Base-by-base conservation (phyloP, 371 early-diverging fungal genomes). In the Fennellomyces sp. region DNA sequence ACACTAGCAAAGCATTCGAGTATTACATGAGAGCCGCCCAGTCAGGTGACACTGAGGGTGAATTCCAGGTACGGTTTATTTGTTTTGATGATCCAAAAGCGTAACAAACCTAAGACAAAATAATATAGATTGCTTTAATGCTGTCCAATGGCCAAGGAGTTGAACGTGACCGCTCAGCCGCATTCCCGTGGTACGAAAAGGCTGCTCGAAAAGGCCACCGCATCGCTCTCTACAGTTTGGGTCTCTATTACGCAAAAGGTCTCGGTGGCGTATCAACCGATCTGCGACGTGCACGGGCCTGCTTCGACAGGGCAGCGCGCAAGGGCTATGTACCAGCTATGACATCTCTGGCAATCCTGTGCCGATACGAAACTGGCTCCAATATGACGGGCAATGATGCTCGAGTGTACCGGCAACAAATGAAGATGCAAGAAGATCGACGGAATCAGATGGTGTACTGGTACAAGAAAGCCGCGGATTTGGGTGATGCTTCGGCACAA, bases 401-500 rank as follows among this genome's bases (percentile, higher is more conserved):
- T 13, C 42, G 41, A 15, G 17, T 27, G 23, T 28, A 49, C 23
- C 21, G 30, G 0, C 23, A 36, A 19, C 54, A 87, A 83, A 19
- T 45, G 41, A 23, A 62, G 19, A 30, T 65, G 10, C 61, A 69
- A 13, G 50, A 71, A 21, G 61, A 68, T 1, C 52, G 67, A 25
- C 58, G 56, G 0, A 52, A 61, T 19, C 41, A 30, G 15, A 80
- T 81, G n/a, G 63, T 78, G 13, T 15, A 76, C 13, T 75, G 78
- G 76, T 81, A 68, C 49, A 53, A 64, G 25, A 72, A 66, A 35
- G 80, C 85, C 2, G 85, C 84, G 1, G 63, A 72, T 0, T 58
- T 70, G 25, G 74, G 72, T 10, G 73, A 84, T 39, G 60, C 81
- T 0, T 49, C 66, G 15, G 93, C 94, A 26, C 88, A 89, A 73